Conservation (phyloP, 768 basidiomycete species). For the Auricularia sp. region DNA sequence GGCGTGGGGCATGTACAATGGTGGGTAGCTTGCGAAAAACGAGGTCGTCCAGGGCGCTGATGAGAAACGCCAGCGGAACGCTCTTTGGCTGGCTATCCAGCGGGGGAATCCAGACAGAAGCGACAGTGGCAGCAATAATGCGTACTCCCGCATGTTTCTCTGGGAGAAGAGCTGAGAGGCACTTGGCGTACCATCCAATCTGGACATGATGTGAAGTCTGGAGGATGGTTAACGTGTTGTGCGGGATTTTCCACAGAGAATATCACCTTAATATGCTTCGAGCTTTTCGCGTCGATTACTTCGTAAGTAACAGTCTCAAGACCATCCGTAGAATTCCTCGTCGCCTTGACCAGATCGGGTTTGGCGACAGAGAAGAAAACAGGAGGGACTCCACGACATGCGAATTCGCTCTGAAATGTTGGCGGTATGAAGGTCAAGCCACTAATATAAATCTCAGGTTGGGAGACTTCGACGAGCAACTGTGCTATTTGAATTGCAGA, state of each 20-base stretch:
- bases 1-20: constrained; percentile 25
- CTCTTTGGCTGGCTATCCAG: constrained; percentile 29
- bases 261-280: constrained; percentile 36
- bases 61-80: constrained; percentile 30
- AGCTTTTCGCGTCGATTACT: constrained; percentile 43
- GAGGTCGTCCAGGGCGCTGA: constrained; percentile 32
- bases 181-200: constrained; percentile 42
- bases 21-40: constrained; percentile 35
- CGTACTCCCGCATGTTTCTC: constrained; percentile 9
- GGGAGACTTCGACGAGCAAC: constrained; percentile 32
- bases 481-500: constrained; percentile 27
- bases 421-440: constrained; percentile 37
- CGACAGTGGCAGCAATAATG: constrained; percentile 27
- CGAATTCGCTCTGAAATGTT: constrained; percentile 25
- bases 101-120: constrained; percentile 41
- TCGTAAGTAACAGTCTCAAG: constrained; percentile 27
- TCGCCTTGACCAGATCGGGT: constrained; percentile 41
- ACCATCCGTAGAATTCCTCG: constrained; percentile 12
- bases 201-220: constrained; percentile 44
- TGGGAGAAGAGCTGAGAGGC: constrained; percentile 31
- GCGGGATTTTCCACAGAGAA: not conserved
- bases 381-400: constrained; percentile 21
- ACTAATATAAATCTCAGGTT: constrained; percentile 33
- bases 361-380: constrained; percentile 38
- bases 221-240: not conserved